Evolutionary conservation across 1,139 yeast genomes (phyloP), one percentile per base, ranked within the genome.

Genomic region (Waltiozyma sp.): DNA sequence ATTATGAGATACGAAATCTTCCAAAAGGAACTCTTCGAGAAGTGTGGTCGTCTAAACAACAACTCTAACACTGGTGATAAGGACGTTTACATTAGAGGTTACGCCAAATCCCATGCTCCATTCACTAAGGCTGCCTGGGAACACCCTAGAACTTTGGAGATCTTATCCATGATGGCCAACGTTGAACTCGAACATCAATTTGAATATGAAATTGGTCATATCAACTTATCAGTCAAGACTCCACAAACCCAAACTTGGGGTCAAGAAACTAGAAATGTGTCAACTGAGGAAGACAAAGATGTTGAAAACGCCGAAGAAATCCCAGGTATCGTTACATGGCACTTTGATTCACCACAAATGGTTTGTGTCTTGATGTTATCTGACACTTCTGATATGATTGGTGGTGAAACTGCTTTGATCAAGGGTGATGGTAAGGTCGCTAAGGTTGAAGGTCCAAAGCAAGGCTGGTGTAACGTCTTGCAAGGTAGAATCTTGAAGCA

Each of bases 331-430:
- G 77, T 73, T 26, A 72, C 73, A 23, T 76, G 81, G 82, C 81
- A 76, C 60, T 57, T 64, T 43, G 82, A 76, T 56, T 69, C 77
- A 34, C 75, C 73, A 45, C 81, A 80, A 11, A 73, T 73, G 57
- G 81, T 76, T n/a, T 75, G 80, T 59, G 81, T 76, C 18, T 62
- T 76, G 43, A 76, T 76, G 82, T 56, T 76, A 37, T 69, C 76
- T 37, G 80, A 75, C 53, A 75, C 81, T 15, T 51, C 70, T 10
- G 59, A 63, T 36, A 75, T 76, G 81, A 61, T 70, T 56, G 81
- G 80, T 18, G 81, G 81, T 40, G 80, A 75, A 54, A 76, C 82
- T 3, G 65, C 72, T 19, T 62, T 73, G 49, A 64, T 72, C 51
- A 72, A 66, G 60, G 76, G 76, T 16, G 58, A 61, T 46, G 69